A percentile compares a stretch with the other conserved stretches of the same genome.
phyloP scores from a whole-genome alignment of 768 basidiomycete species.

The Fomitopsis pulvina region DNA sequence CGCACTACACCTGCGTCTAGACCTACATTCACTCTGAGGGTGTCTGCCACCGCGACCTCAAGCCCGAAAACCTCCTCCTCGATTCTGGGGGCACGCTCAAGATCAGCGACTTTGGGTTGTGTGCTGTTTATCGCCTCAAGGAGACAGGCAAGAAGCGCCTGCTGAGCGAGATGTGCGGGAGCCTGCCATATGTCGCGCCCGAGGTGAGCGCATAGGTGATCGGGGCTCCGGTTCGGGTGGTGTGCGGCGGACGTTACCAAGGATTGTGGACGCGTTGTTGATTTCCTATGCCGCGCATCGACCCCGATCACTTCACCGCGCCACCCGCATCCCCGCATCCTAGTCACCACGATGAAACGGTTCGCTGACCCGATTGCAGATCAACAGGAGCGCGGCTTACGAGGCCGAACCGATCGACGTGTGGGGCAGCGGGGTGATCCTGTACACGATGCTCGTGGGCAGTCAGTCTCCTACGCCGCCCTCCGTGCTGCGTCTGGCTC shows the following conservation, averaged over 20 bases:
- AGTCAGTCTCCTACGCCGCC: slow-evolving; percentile 47
- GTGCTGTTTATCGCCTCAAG: slow-evolving; percentile 83
- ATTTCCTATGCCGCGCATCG: too few species aligned
- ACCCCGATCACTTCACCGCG: too few species aligned
- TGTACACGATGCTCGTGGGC: slow-evolving; percentile 85
- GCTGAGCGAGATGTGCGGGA: slow-evolving; percentile 82
- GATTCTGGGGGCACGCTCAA: slow-evolving; percentile 82
- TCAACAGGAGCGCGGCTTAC: slow-evolving; percentile 64
- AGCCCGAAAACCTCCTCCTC: slow-evolving; percentile 92
- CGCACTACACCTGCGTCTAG: slow-evolving; percentile 31
- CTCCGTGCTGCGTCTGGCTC: too few species aligned
- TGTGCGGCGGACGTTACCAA: too few species aligned
- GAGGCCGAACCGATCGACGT: slow-evolving; percentile 90
- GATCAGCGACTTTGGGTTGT: slow-evolving; percentile 93
- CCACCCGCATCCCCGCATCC: too few species aligned
- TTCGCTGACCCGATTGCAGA: slow-evolving; percentile 33
- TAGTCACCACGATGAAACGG: too few species aligned
- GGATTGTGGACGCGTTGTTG: too few species aligned
- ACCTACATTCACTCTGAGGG: slow-evolving; percentile 83
- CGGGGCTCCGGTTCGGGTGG: neutral
- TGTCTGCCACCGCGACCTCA: slow-evolving; percentile 93
- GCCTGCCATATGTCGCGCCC: slow-evolving; percentile 90
- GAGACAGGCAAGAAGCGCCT: slow-evolving; percentile 68
- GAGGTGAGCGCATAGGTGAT: slow-evolving; percentile 48
- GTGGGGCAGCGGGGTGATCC: slow-evolving; percentile 93